A percentile compares a stretch with the other conserved stretches of the same genome.
Evolutionary conservation across 2,329 filamentous ascomycete species (phyloP).

Genomic region (Fusarium sp.): DNA sequence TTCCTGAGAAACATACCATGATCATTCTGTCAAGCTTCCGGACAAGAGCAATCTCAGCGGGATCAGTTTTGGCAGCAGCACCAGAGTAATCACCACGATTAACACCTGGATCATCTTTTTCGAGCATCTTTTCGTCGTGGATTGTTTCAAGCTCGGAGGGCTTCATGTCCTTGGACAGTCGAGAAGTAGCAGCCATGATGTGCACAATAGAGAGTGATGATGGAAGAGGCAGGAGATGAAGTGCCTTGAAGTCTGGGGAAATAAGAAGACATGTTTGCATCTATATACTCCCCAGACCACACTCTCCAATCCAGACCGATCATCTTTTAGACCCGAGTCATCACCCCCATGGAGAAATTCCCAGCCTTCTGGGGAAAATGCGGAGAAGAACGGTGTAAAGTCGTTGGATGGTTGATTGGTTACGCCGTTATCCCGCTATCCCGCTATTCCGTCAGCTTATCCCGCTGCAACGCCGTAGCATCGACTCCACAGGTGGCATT

Average conservation of each 20-base stretch:
- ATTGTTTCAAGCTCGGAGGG: neutral
- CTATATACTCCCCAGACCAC: slow-evolving; percentile 1
- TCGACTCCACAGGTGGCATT: neutral
- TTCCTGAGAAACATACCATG: slow-evolving; percentile 26
- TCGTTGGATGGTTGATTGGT: neutral
- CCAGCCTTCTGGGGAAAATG: slow-evolving; percentile 7
- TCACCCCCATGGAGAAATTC: slow-evolving; percentile 6
- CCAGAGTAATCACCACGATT: slow-evolving; percentile 26
- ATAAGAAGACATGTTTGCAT: neutral
- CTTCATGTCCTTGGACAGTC: slow-evolving; percentile 12
- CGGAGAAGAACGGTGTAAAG: slow-evolving; percentile 1
- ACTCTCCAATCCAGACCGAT: neutral
- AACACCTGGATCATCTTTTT: neutral
- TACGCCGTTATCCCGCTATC: slow-evolving; percentile 23
- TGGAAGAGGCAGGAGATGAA: neutral
- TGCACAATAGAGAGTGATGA: neutral
- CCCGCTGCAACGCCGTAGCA: slow-evolving; percentile 9
- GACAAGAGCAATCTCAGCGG: slow-evolving; percentile 41
- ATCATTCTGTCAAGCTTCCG: slow-evolving; percentile 42
- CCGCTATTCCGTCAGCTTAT: slow-evolving; percentile 28
- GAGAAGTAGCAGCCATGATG: neutral
- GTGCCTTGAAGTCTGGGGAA: neutral
- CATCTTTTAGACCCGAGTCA: neutral
- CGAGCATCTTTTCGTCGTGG: slow-evolving; percentile 19
- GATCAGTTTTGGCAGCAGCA: slow-evolving; percentile 43